Percentiles rank a stretch among this genome's conserved stretches.
Conservation (phyloP, 2,329 filamentous ascomycete genomes). For the Xylaria sp. region DNA sequence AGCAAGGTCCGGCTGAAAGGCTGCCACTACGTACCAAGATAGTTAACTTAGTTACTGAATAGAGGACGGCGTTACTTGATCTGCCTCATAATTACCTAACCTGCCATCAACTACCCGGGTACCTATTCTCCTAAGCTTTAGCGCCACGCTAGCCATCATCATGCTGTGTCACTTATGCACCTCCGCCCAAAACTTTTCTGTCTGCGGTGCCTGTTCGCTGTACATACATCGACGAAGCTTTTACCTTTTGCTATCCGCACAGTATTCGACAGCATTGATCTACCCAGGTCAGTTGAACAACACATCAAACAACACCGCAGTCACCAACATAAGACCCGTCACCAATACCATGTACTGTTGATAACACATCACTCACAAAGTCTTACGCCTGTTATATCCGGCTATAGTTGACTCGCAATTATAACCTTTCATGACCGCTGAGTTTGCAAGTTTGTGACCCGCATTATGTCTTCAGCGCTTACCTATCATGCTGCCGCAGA, state of each 20-base stretch:
- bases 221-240: background rate
- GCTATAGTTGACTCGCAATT: background rate
- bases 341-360: background rate
- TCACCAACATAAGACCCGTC: constrained; percentile 13
- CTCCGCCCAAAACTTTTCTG: constrained; percentile 25
- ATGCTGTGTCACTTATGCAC: constrained; percentile 32
- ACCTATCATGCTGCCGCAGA: background rate
- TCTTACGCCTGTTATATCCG: background rate
- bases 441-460: background rate
- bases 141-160: constrained; percentile 26
- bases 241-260: constrained; percentile 11
- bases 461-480: background rate
- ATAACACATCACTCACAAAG: background rate
- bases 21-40: background rate
- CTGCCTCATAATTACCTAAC: constrained; percentile 9
- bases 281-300: constrained; percentile 22
- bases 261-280: constrained; percentile 16
- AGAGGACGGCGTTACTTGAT: constrained; percentile 8
- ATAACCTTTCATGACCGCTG: background rate
- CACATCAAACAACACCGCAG: constrained; percentile 10
- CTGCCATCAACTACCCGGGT: background rate
- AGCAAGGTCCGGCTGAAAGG: constrained; percentile 4
- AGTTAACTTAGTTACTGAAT: background rate
- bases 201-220: constrained; percentile 15
- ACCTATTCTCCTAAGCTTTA: constrained; percentile 3